Evolutionary conservation across 2,329 filamentous ascomycete genomes (phyloP).

Genomic region (Fusarium luffae): DNA sequence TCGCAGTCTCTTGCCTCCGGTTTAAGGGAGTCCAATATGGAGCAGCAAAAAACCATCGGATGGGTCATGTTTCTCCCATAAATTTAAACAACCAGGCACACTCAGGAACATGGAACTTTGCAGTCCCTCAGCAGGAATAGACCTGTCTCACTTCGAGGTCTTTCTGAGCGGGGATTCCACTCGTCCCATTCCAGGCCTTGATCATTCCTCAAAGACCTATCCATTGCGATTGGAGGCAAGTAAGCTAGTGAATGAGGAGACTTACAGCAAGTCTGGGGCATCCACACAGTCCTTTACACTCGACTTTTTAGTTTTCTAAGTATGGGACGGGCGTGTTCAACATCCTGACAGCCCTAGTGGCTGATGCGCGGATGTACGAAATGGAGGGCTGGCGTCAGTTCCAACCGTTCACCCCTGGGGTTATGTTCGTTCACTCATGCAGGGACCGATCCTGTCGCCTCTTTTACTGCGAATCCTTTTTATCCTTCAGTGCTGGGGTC

Average conservation of each 20-base stretch:
- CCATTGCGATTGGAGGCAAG: constrained; percentile 42
- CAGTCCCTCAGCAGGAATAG: constrained; percentile 39
- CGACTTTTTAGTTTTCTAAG: not conserved
- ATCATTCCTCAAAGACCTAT: constrained; percentile 40
- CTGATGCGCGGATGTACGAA: constrained; percentile 10
- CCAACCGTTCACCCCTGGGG: constrained; percentile 33
- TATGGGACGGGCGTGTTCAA: constrained; percentile 9
- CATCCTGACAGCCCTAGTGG: constrained; percentile 25
- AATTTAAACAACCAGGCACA: constrained; percentile 30
- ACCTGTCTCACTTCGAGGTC: constrained; percentile 28
- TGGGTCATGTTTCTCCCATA: constrained; percentile 30
- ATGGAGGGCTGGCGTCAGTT: constrained; percentile 28
- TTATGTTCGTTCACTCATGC: constrained; percentile 37
- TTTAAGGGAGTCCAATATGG: constrained; percentile 34
- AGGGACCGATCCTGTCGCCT: constrained; percentile 36
- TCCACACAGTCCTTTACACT: constrained; percentile 12
- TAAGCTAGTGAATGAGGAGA: constrained; percentile 18
- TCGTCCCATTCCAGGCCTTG: constrained; percentile 40
- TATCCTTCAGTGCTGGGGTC: not conserved
- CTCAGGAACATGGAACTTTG: constrained; percentile 35
- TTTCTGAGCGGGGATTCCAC: constrained; percentile 44
- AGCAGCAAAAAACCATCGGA: constrained; percentile 13
- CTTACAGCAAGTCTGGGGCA: constrained; percentile 17
- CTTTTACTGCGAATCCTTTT: constrained; percentile 1
- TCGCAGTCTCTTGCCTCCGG: constrained; percentile 6